Conservation (phyloP, 345 rosid genomes). For the Firmiana major region DNA sequence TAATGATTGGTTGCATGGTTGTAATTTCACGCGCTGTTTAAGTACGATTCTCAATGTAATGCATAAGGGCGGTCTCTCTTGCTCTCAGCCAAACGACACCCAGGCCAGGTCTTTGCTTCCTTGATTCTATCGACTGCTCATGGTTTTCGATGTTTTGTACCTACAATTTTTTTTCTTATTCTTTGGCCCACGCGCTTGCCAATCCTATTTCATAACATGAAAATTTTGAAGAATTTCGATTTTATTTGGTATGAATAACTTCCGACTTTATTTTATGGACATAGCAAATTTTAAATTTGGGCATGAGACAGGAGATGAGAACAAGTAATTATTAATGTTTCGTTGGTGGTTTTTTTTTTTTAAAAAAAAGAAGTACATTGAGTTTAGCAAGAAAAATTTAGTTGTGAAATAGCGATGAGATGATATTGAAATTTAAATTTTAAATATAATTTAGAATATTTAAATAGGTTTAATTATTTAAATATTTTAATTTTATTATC, state of each 20-base stretch:
- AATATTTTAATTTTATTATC: too few species aligned
- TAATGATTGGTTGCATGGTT: background rate
- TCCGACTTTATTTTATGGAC: background rate
- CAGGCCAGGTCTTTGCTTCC: background rate
- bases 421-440: too few species aligned
- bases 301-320: too few species aligned
- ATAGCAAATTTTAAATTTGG: background rate
- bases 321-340: background rate
- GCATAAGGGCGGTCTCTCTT: background rate
- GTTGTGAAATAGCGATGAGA: too few species aligned
- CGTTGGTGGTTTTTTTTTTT: background rate
- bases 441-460: too few species aligned
- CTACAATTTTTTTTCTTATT: background rate
- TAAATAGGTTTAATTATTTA: too few species aligned
- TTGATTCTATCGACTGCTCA: background rate
- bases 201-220: background rate
- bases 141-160: background rate
- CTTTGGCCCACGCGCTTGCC: background rate
- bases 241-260: background rate
- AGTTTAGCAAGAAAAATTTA: too few species aligned
- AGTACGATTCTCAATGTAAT: constrained; percentile 12
- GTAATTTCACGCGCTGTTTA: constrained; percentile 14
- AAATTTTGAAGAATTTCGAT: background rate
- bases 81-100: constrained; percentile 17
- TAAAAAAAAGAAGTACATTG: too few species aligned